phyloP scores from a whole-genome alignment of 257 asterid species.

The Solanum lignicaule region DNA sequence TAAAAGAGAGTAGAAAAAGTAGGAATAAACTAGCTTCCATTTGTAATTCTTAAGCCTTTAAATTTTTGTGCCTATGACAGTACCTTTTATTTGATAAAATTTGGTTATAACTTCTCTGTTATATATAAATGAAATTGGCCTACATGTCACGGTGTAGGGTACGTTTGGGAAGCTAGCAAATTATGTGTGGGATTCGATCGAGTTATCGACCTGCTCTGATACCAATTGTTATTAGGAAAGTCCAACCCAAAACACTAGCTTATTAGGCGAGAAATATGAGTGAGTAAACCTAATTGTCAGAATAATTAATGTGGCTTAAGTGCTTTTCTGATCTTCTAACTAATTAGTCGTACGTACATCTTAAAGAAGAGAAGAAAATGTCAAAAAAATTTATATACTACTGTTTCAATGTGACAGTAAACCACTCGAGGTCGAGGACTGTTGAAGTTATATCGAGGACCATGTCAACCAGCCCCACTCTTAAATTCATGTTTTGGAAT shows the following conservation, averaged over 20 bases:
- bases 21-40: background rate
- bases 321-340: background rate
- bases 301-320: background rate
- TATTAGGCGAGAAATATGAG: background rate
- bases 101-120: background rate
- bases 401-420: background rate
- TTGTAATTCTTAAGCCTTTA: background rate
- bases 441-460: no score
- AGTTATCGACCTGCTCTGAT: background rate
- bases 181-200: no score
- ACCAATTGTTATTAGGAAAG: background rate
- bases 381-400: background rate
- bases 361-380: background rate
- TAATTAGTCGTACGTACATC: background rate
- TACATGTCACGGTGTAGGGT: no score
- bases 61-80: background rate
- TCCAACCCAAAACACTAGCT: background rate
- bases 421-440: background rate
- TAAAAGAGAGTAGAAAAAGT: background rate
- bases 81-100: background rate
- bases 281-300: background rate
- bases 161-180: no score
- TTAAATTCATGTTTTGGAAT: background rate
- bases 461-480: background rate
- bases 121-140: background rate